A percentile compares a stretch with the other conserved stretches of the same genome.
phyloP scores from a whole-genome alignment of 805 yeast species.

The Ascoidea asiatica region DNA sequence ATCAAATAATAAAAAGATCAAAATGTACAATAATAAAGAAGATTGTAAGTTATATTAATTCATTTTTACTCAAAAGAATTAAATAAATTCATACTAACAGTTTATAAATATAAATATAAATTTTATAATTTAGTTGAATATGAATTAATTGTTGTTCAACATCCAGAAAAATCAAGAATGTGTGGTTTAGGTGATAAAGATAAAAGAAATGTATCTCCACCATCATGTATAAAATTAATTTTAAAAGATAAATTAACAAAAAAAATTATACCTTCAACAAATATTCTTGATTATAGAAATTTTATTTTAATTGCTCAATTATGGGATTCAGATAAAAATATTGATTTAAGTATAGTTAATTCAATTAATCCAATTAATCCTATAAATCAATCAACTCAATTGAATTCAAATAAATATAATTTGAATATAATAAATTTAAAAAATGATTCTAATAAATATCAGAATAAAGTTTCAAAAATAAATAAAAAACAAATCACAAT shows the following conservation, averaged over 20 bases:
- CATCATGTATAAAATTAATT: conserved; percentile 17
- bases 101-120: too few species aligned
- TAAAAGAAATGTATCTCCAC: conserved; percentile 20
- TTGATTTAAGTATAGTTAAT: conserved; percentile 8
- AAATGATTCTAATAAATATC: not conserved
- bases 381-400: not conserved
- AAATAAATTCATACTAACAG: too few species aligned
- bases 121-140: not conserved
- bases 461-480: too few species aligned
- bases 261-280: not conserved
- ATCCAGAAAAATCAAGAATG: conserved; percentile 31
- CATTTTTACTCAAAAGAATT: too few species aligned
- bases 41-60: too few species aligned
- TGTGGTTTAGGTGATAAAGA: conserved; percentile 31
- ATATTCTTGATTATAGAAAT: conserved; percentile 1
- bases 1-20: too few species aligned
- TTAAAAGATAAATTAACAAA: conserved; percentile 9
- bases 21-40: too few species aligned
- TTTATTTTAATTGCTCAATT: conserved; percentile 24
- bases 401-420: not conserved
- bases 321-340: conserved; percentile 22
- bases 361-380: not conserved
- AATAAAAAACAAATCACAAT: too few species aligned
- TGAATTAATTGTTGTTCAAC: conserved; percentile 21
- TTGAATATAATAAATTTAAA: not conserved